Evolutionary conservation across 2,329 filamentous ascomycete genomes (phyloP), one percentile per base, ranked within the genome.

Genomic region (Bimuria novae-zelandiae): DNA sequence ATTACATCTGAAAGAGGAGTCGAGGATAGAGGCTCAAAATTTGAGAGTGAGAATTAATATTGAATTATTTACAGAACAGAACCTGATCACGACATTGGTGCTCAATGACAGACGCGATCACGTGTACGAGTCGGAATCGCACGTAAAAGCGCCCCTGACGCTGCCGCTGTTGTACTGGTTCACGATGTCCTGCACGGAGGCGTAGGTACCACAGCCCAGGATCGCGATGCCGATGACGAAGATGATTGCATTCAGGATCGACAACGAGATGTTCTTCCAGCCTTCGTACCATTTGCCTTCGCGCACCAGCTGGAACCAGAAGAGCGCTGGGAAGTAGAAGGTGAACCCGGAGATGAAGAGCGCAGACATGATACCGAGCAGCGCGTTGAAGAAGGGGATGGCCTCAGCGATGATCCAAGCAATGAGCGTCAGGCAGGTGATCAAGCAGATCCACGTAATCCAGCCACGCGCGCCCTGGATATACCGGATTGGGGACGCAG

Each of bases 291-390:
- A 80, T 54, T 74, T 75, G 19, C 77, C 77, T 54, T 75, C 68
- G 63, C 77, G 78, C 62, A 79, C 58, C 17, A 55, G 49, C 39
- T 49, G 54, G 59, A 59, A 75, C 80, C 70, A 76, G 55, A 74
- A 71, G 17, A 73, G 54, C 0, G 54, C 72, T 0, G 72, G 72
- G 61, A 74, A 73, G 59, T 73, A 73, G 55, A 77, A 82, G 12
- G 84, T 87, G 72, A 90, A 90, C 81, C 87, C 89, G 39, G 80
- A 84, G 32, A 83, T 85, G 60, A 89, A 89, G 2, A 89, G 74
- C 4, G 85, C 64, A 3, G 70, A 73, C 49, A 89, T 83, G 33
- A 90, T 74, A 29, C 83, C 84, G n/a, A 91, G 77, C 3, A 91
- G 77, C 44, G 84, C 82, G 68, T 84, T 85, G 76, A 90, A 91